These are phyloP conservation scores for Sonneratia caseolaris DNA, from an alignment of 345 rosid species.

Conservation along the genomic window DNA sequence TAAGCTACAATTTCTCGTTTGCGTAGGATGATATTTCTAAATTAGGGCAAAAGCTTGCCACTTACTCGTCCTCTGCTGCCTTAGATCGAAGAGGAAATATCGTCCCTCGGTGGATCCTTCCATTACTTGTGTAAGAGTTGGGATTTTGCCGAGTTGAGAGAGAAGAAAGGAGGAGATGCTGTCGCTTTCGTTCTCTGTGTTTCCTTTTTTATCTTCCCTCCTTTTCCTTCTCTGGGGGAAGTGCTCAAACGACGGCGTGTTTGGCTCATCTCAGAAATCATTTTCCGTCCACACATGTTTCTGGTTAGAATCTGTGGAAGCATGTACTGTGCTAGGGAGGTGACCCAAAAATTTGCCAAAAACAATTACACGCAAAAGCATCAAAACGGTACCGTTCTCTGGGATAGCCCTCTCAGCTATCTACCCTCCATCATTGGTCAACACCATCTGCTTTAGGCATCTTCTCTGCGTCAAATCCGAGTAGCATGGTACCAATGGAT, in stretches of 20 bases:
- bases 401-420: background rate
- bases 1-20: background rate
- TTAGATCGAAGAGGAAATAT: constrained; percentile 25
- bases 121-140: constrained; percentile 2
- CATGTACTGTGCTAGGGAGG: background rate
- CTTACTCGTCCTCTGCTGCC: constrained; percentile 10
- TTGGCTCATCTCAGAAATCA: background rate
- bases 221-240: background rate
- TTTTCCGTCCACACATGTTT: background rate
- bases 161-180: background rate
- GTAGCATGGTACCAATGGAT: background rate
- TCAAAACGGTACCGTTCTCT: background rate
- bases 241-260: background rate
- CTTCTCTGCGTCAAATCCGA: background rate
- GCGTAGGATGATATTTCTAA: constrained; percentile 7
- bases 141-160: background rate
- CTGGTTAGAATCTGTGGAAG: background rate
- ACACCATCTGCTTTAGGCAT: background rate
- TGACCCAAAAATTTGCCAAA: background rate
- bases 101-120: constrained; percentile 3
- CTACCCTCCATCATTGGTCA: background rate
- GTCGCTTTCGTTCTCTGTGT: background rate
- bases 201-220: background rate
- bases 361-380: background rate
- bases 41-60: constrained; percentile 17